Evolutionary conservation across 148 eudicot genomes (phyloP).

Genomic region (Rhododendron griersonianum): DNA sequence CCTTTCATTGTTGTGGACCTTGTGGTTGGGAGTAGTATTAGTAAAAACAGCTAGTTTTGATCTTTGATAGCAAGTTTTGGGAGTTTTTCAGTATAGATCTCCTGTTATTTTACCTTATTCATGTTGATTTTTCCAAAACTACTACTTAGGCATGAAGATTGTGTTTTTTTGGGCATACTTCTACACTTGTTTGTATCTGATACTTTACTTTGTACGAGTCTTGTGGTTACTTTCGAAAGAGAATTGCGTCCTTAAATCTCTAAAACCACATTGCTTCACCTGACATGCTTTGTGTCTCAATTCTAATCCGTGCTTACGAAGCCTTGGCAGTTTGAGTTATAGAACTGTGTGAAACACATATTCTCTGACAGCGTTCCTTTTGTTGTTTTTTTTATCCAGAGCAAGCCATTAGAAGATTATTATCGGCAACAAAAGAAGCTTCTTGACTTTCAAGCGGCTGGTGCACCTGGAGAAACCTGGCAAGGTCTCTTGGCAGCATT

Average conservation of each 20-base stretch:
- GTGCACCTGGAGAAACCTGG: constrained; percentile 79
- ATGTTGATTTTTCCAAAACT: background rate
- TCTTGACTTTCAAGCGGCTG: constrained; percentile 66
- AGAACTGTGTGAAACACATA: background rate
- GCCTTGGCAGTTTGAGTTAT: background rate
- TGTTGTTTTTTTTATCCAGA: constrained; percentile 26
- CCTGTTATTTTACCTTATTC: background rate
- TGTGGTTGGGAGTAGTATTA: background rate
- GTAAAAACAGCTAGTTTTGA: background rate
- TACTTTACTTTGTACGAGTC: background rate
- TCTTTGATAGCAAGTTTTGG: background rate
- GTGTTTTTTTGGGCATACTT: background rate
- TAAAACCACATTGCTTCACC: background rate
- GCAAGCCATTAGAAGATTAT: constrained; percentile 76
- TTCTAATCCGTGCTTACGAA: background rate
- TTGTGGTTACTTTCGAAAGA: background rate
- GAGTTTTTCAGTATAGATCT: background rate
- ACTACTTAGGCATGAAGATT: background rate
- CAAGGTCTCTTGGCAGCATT: constrained; percentile 76
- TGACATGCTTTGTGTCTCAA: background rate
- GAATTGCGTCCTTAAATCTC: background rate
- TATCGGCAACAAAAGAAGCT: constrained; percentile 75
- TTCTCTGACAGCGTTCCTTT: background rate
- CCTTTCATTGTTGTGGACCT: background rate
- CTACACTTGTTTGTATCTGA: background rate